Evolutionary conservation across 2,329 filamentous ascomycete species (phyloP), one percentile per base, ranked within the genome.

Genomic region (Beauveria medogensis): DNA sequence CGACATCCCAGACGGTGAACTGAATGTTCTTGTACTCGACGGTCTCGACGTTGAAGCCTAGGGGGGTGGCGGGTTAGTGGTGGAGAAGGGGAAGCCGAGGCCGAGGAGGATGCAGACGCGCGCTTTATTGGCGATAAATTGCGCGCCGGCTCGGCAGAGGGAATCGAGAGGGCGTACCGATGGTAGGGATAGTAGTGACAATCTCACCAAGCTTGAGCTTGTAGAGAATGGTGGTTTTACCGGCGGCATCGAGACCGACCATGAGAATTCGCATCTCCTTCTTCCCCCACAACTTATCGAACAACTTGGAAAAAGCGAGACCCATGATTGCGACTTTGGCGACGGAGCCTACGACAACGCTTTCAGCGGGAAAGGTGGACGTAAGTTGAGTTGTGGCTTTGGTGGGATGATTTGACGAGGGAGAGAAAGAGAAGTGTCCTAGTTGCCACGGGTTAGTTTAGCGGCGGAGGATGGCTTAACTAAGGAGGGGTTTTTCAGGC

Each of bases 191-290:
- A 69, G 94, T 99, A 74, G 94, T 97, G 77, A 97, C 94, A 76
- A 96, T 94, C 84, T 97, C 90, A 81, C 94, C 93, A 74, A 99
- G 90, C 87, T 99, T 99, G 78, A 99, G 88, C 86, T 99, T 99
- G 84, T 99, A 99, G 70, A 99, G 88, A 75, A 99, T 99, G 71
- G 94, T 99, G 74, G 94, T 99, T 87, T 99, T 99, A 89, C 94
- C 94, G 78, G 94, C 94, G 73, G 94, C 94, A 79, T 99, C 94
- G 73, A 99, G 88, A 86, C 94, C 94, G 72, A 99, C 92, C 94
- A 99, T 99, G 80, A 99, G 80, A 82, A 99, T 97, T 84, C 94
- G 88, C 94, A 99, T 99, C 87, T 99, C 94, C 88, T 97, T 97
- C 89, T 96, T 96, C 74, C 93, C 92, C 89, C 91, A 96, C 78